Conservation (phyloP, 441 rosid genomes). For the Euphorbia corollata region DNA sequence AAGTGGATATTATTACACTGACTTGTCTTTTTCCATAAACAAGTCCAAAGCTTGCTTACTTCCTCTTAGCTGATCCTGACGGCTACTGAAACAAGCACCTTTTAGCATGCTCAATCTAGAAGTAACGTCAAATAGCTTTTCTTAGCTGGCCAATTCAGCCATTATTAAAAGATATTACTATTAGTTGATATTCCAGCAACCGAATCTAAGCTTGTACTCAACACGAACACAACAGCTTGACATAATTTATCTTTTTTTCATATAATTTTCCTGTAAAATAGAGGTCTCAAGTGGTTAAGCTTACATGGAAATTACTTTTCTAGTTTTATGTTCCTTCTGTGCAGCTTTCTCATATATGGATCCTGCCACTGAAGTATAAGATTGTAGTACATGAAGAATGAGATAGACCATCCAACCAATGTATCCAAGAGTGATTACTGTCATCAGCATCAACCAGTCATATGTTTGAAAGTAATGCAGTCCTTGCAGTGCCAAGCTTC, state of each 20-base stretch:
- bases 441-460: constrained; percentile 95
- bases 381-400: constrained; percentile 73
- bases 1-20: not conserved
- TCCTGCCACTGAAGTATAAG: constrained; percentile 62
- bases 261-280: constrained; percentile 7
- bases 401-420: constrained; percentile 88
- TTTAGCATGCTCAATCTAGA: constrained; percentile 3
- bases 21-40: not conserved
- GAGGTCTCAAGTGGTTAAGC: constrained; percentile 28
- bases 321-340: constrained; percentile 39
- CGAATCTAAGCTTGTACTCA: not conserved
- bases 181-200: not conserved
- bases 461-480: constrained; percentile 94
- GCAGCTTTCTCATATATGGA: constrained; percentile 38
- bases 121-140: not conserved
- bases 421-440: constrained; percentile 75
- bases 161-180: not conserved
- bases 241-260: not conserved
- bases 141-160: constrained; percentile 2
- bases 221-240: not conserved
- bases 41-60: not conserved
- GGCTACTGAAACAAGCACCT: not conserved
- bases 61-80: not conserved
- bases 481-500: constrained; percentile 76
- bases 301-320: constrained; percentile 66